Percentiles rank a stretch among this genome's conserved stretches.
Evolutionary conservation across 208 protist species (phyloP).

Genomic region (Trypanosoma platydactyli): DNA sequence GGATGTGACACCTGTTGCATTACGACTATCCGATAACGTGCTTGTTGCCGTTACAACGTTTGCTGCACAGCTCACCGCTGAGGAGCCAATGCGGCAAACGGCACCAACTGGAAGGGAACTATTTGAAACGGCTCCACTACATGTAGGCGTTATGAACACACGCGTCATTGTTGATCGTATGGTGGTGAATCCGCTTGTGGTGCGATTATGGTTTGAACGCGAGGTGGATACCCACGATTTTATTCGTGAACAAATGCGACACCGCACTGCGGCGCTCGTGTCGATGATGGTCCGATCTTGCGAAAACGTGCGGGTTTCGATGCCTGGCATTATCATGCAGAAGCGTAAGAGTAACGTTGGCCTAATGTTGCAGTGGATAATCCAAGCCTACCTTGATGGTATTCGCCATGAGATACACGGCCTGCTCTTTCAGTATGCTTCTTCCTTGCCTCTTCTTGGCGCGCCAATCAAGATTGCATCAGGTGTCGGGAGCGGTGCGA

Average conservation of each 20-base stretch:
- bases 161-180: conserved; percentile 77
- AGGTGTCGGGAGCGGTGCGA: conserved; percentile 71
- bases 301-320: conserved; percentile 73
- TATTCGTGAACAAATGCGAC: conserved; percentile 71
- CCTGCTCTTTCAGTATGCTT: conserved; percentile 85
- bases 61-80: conserved; percentile 17
- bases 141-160: conserved; percentile 62
- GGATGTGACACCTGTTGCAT: conserved; percentile 67
- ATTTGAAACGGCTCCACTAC: conserved; percentile 48
- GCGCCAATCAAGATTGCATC: conserved; percentile 79
- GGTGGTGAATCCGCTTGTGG: conserved; percentile 82
- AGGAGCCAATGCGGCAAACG: conserved; percentile 9
- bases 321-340: conserved; percentile 69
- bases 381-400: conserved; percentile 68
- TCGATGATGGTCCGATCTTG: conserved; percentile 83
- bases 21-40: conserved; percentile 82
- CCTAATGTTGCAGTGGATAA: conserved; percentile 71
- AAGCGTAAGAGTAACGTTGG: conserved; percentile 55
- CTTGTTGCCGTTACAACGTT: conserved; percentile 62
- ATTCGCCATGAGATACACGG: conserved; percentile 66
- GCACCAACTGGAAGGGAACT: conserved; percentile 42
- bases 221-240: conserved; percentile 76
- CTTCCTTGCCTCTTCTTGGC: conserved; percentile 84
- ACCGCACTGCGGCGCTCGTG: conserved; percentile 70
- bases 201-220: conserved; percentile 83